Conservation (phyloP, 2,329 filamentous ascomycete species). For the Parascedosporium putredinis region DNA sequence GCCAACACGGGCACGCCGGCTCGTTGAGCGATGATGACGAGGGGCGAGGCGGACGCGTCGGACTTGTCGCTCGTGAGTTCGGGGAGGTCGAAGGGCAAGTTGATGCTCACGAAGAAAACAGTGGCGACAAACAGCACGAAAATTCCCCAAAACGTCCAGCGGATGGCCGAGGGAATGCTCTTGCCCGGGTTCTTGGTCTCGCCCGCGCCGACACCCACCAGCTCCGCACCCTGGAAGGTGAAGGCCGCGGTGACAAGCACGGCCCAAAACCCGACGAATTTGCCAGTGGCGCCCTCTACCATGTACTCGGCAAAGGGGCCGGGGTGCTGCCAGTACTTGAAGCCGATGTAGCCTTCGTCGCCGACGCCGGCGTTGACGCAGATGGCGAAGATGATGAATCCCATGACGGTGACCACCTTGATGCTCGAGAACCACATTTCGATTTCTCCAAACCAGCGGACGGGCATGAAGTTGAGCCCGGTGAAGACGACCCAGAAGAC, state of each 20-base stretch:
- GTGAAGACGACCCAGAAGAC: constrained; percentile 66
- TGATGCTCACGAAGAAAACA: constrained; percentile 61
- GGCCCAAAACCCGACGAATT: constrained; percentile 60
- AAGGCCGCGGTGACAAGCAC: constrained; percentile 61
- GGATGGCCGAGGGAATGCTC: constrained; percentile 62
- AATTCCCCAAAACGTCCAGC: constrained; percentile 67
- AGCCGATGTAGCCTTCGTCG: constrained; percentile 60
- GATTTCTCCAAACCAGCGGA: constrained; percentile 63
- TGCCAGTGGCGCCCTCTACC: constrained; percentile 40
- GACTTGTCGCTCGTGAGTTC: constrained; percentile 39
- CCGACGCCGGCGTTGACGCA: constrained; percentile 65
- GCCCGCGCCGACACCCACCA: constrained; percentile 68
- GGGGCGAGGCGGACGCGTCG: constrained; percentile 54
- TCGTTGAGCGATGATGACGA: constrained; percentile 49
- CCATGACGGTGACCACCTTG: constrained; percentile 65
- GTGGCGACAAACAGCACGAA: constrained; percentile 55
- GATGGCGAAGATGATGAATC: constrained; percentile 68
- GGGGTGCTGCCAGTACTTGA: constrained; percentile 58
- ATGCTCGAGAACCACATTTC: constrained; percentile 72
- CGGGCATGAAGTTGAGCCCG: constrained; percentile 57
- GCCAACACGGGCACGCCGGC: constrained; percentile 56
- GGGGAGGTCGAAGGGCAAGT: constrained; percentile 53
- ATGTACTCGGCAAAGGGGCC: constrained; percentile 58
- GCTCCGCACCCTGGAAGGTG: constrained; percentile 62
- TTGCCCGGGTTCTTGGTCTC: constrained; percentile 64